Conservation (phyloP, 345 rosid genomes). For the Leavenworthia alabamica region DNA sequence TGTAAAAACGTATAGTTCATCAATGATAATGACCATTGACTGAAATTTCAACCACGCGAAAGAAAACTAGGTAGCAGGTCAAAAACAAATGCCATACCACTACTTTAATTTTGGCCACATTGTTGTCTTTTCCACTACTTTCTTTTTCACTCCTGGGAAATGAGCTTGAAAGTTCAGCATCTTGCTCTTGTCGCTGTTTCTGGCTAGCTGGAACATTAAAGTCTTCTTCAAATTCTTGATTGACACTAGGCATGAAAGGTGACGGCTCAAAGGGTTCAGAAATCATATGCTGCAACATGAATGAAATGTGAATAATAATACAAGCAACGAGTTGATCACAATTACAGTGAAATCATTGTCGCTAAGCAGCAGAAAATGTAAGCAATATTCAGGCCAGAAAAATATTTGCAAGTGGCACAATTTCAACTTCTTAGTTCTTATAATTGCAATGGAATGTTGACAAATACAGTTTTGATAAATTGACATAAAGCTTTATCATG, state of each 20-base stretch:
- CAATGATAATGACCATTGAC: neutral
- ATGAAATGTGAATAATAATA: neutral
- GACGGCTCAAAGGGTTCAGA: slow-evolving; percentile 94
- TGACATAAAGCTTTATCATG: neutral
- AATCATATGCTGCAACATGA: slow-evolving; percentile 68
- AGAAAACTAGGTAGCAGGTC: neutral
- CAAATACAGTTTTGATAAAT: neutral
- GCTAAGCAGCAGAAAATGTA: neutral
- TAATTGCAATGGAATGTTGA: neutral
- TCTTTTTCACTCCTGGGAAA: slow-evolving; percentile 59
- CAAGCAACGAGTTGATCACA: neutral
- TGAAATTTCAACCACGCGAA: neutral
- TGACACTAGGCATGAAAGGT: slow-evolving; percentile 67
- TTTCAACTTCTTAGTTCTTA: neutral
- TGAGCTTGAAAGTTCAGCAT: slow-evolving; percentile 48
- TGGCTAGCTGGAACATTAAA: slow-evolving; percentile 39
- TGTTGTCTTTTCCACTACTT: slow-evolving; percentile 57
- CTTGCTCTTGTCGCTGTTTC: slow-evolving; percentile 47
- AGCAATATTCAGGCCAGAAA: neutral
- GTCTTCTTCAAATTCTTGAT: slow-evolving; percentile 63
- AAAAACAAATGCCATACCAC: slow-evolving; percentile 56
- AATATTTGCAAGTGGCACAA: neutral
- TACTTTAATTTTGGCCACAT: slow-evolving; percentile 90
- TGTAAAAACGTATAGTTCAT: neutral
- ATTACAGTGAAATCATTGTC: neutral